Percentiles rank a stretch among this genome's conserved stretches.
Evolutionary conservation across 2,329 filamentous ascomycete genomes (phyloP).

Genomic region (Apiospora kogelbergensis): DNA sequence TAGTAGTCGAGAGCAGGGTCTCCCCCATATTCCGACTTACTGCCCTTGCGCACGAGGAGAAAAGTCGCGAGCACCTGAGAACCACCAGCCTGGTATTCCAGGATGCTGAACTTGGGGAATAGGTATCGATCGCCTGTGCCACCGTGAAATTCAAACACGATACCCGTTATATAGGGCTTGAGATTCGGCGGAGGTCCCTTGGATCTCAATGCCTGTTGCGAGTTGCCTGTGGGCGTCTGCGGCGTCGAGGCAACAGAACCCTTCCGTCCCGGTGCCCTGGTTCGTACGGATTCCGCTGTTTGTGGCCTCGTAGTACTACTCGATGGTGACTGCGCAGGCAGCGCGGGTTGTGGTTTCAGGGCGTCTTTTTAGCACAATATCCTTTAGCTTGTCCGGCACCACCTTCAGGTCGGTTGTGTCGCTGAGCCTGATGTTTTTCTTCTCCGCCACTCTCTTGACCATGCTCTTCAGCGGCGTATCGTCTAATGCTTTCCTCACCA

Average conservation of each 20-base stretch:
- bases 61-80: constrained; percentile 73
- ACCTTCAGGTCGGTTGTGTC: constrained; percentile 56
- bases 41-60: constrained; percentile 72
- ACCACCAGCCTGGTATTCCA: constrained; percentile 63
- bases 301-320: background rate
- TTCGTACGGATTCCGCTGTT: constrained; percentile 26
- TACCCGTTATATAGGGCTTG: constrained; percentile 62
- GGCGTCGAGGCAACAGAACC: constrained; percentile 22
- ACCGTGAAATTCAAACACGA: constrained; percentile 67
- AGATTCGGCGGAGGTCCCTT: constrained; percentile 55
- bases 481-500: constrained; percentile 58
- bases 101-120: constrained; percentile 75
- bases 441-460: constrained; percentile 54
- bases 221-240: constrained; percentile 19
- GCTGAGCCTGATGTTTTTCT: constrained; percentile 47
- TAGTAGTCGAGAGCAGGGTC: constrained; percentile 70
- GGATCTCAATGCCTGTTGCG: constrained; percentile 57
- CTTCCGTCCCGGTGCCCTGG: constrained; percentile 31
- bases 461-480: constrained; percentile 48
- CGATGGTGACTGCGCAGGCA: background rate
- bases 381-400: constrained; percentile 48
- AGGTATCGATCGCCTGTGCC: constrained; percentile 73
- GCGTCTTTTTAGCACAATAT: constrained; percentile 41
- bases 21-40: constrained; percentile 63
- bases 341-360: constrained; percentile 17